Conservation (phyloP, 129 eudicot species). For the Chrysanthemum seticuspe region DNA sequence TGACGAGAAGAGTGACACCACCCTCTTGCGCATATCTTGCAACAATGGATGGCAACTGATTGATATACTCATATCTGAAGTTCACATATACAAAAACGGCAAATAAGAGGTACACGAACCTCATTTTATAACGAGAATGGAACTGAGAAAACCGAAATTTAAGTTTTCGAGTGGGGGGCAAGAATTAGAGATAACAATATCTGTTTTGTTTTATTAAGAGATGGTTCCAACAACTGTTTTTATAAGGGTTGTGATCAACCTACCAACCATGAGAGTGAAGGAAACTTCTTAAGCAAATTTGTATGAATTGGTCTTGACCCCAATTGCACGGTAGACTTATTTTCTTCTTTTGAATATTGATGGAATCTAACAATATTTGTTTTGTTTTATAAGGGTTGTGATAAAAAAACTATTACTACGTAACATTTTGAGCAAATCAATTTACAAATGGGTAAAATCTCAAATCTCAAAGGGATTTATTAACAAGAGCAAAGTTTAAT, state of each 20-base stretch:
- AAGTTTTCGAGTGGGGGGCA: neutral
- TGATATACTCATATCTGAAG: neutral
- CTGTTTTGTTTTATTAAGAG: neutral
- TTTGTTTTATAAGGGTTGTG: neutral
- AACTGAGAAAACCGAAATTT: neutral
- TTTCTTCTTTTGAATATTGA: neutral
- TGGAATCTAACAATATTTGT: neutral
- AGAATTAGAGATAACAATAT: neutral
- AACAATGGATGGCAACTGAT: neutral
- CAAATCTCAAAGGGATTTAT: too few species aligned
- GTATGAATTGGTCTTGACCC: slow-evolving; percentile 18
- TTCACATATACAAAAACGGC: neutral
- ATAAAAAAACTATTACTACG: too few species aligned
- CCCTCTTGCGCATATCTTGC: slow-evolving; percentile 11
- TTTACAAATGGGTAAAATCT: too few species aligned
- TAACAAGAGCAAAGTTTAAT: too few species aligned
- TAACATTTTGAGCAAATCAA: too few species aligned
- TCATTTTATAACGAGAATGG: neutral
- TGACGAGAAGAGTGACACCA: slow-evolving; percentile 22
- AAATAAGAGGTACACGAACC: neutral
- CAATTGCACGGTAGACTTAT: slow-evolving; percentile 1
- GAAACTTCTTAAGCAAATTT: slow-evolving; percentile 16
- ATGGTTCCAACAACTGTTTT: neutral
- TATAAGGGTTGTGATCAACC: neutral
- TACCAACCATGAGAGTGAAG: slow-evolving; percentile 5